phyloP scores from a whole-genome alignment of 331 rosid species.

The Cydonia oblonga region DNA sequence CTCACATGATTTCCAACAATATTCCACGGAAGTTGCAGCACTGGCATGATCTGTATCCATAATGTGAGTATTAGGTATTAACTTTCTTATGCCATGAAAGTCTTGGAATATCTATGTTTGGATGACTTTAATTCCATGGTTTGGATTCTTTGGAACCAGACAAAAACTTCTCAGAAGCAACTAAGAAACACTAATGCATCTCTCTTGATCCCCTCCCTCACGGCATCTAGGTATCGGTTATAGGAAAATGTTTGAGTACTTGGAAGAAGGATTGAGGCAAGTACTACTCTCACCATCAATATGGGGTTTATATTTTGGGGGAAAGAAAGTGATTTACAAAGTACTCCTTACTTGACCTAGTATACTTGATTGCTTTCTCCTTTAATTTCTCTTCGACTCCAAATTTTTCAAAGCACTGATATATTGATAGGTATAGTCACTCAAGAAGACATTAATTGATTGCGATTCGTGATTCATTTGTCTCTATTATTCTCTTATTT shows the following conservation, averaged over 20 bases:
- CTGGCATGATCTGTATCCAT: slow-evolving; percentile 66
- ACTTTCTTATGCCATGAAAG: neutral
- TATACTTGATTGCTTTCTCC: neutral
- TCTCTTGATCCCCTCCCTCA: neutral
- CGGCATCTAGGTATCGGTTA: neutral
- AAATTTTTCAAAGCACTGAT: neutral
- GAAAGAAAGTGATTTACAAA: neutral
- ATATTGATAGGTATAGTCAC: neutral
- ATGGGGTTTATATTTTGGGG: neutral
- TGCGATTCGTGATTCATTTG: neutral
- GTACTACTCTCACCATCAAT: neutral
- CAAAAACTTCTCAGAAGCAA: neutral
- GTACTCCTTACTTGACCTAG: neutral
- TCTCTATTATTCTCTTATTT: neutral
- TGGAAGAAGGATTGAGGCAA: neutral
- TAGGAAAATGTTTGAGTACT: neutral
- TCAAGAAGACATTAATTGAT: neutral
- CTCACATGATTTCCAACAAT: slow-evolving; percentile 35
- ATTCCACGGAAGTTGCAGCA: slow-evolving; percentile 15
- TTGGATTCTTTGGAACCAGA: neutral
- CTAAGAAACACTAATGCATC: neutral
- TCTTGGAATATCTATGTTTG: neutral
- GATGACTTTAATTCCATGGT: neutral
- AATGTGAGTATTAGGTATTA: slow-evolving; percentile 24
- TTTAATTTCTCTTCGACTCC: neutral